A percentile compares a stretch with the other conserved stretches of the same genome.
Conservation (phyloP, 148 eudicot genomes). For the Rhododendron mucronatum region DNA sequence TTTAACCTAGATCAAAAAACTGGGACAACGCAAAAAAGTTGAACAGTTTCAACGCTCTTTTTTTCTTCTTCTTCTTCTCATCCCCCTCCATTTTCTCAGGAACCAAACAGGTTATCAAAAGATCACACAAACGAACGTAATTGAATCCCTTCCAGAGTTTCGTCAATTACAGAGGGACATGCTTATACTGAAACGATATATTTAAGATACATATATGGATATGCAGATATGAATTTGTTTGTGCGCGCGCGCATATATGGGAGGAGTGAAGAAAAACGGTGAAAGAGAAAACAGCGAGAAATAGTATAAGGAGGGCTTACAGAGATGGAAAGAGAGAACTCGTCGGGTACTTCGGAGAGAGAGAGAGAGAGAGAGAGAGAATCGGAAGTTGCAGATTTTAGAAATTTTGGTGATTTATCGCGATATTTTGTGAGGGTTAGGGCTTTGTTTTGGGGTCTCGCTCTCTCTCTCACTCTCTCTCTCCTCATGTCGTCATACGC, state of each 20-base stretch:
- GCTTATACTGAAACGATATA: not conserved
- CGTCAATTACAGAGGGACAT: not conserved
- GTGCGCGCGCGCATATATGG: not conserved
- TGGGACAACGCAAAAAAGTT: no score
- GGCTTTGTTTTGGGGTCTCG: conserved; percentile 1
- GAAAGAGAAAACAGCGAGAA: conserved; percentile 22
- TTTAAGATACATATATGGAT: not conserved
- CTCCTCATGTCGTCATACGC: not conserved
- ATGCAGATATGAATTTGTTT: not conserved
- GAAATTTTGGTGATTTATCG: conserved; percentile 21
- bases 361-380: conserved; percentile 8
- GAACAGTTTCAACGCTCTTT: no score
- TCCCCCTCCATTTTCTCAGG: not conserved
- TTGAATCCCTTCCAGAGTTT: not conserved
- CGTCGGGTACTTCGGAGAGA: not conserved
- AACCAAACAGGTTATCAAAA: not conserved
- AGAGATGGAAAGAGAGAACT: conserved; percentile 9
- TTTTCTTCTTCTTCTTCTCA: not conserved
- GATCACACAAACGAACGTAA: not conserved
- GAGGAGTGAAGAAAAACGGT: not conserved
- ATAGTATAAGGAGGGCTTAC: conserved; percentile 10
- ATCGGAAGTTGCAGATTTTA: conserved; percentile 20
- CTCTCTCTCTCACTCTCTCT: not conserved
- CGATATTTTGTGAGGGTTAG: conserved; percentile 22
- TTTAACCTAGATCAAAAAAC: no score